Percentiles rank a stretch among this genome's conserved stretches.
phyloP scores from a whole-genome alignment of 352 stramenopile species.

The Globisporangium viniferum region DNA sequence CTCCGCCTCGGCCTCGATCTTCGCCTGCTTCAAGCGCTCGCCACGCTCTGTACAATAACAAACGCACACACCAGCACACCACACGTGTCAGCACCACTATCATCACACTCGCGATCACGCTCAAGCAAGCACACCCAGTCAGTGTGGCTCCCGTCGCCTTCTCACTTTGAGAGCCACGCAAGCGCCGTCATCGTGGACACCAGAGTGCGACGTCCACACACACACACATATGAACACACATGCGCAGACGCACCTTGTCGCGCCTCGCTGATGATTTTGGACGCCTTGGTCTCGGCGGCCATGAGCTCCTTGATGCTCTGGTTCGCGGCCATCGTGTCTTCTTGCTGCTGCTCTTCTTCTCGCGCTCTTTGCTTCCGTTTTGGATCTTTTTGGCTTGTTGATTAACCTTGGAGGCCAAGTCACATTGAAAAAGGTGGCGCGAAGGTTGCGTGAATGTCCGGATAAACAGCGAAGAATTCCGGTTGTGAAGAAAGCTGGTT shows the following conservation, averaged over 20 bases:
- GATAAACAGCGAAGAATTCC: too few species aligned
- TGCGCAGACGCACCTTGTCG: slow-evolving; percentile 47
- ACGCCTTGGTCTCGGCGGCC: slow-evolving; percentile 88
- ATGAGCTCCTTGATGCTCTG: slow-evolving; percentile 90
- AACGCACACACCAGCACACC: too few species aligned
- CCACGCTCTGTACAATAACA: slow-evolving; percentile 51
- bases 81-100: neutral
- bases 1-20: slow-evolving; percentile 82
- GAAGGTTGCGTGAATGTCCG: too few species aligned
- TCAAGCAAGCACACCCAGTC: neutral
- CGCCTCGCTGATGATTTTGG: slow-evolving; percentile 87
- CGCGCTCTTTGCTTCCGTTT: slow-evolving; percentile 1
- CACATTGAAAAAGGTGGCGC: too few species aligned
- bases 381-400: slow-evolving; percentile 16
- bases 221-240: neutral
- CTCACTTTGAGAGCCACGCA: too few species aligned
- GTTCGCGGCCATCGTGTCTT: slow-evolving; percentile 80
- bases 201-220: neutral
- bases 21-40: slow-evolving; percentile 86
- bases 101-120: too few species aligned
- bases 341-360: slow-evolving; percentile 9
- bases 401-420: too few species aligned
- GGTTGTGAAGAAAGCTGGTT: too few species aligned
- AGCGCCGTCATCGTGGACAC: too few species aligned
- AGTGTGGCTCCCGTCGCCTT: too few species aligned